Evolutionary conservation across 306 rosid genomes (phyloP).

Genomic region (Pyrus communis): DNA sequence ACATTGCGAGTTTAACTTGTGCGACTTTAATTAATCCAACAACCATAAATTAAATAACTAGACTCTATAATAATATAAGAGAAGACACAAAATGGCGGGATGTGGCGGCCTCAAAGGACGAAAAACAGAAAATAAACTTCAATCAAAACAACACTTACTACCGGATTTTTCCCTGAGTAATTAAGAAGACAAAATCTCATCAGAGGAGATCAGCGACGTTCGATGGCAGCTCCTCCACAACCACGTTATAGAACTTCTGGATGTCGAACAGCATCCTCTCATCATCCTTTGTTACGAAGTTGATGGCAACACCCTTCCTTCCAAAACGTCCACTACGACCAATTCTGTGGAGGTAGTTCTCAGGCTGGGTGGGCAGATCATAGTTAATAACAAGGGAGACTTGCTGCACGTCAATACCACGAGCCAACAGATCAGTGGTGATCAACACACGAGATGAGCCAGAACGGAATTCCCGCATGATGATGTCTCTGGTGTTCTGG

Average conservation of each 20-base stretch:
- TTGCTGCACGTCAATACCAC: constrained; percentile 83
- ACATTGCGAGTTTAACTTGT: constrained; percentile 25
- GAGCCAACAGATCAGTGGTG: constrained; percentile 75
- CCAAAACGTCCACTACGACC: constrained; percentile 89
- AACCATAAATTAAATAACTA: constrained; percentile 24
- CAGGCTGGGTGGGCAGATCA: constrained; percentile 86
- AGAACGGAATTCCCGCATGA: constrained; percentile 82
- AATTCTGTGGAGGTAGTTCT: constrained; percentile 78
- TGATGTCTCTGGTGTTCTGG: constrained; percentile 78
- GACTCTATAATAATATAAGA: constrained; percentile 16
- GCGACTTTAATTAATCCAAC: constrained; percentile 20
- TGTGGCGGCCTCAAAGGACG: neutral
- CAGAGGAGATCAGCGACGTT: constrained; percentile 77
- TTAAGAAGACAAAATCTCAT: constrained; percentile 37
- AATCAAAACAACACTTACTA: constrained; percentile 22
- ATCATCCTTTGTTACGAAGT: constrained; percentile 58
- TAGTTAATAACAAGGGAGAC: constrained; percentile 72
- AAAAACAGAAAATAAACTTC: constrained; percentile 9
- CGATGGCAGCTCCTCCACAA: constrained; percentile 71
- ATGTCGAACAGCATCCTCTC: constrained; percentile 64
- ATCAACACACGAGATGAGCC: constrained; percentile 76
- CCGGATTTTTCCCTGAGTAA: constrained; percentile 6
- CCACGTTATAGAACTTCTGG: constrained; percentile 71
- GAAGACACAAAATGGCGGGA: constrained; percentile 11
- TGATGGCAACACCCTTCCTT: constrained; percentile 82